Base-by-base conservation (phyloP, 2,329 filamentous ascomycete species). In the Colletotrichum lentis region DNA sequence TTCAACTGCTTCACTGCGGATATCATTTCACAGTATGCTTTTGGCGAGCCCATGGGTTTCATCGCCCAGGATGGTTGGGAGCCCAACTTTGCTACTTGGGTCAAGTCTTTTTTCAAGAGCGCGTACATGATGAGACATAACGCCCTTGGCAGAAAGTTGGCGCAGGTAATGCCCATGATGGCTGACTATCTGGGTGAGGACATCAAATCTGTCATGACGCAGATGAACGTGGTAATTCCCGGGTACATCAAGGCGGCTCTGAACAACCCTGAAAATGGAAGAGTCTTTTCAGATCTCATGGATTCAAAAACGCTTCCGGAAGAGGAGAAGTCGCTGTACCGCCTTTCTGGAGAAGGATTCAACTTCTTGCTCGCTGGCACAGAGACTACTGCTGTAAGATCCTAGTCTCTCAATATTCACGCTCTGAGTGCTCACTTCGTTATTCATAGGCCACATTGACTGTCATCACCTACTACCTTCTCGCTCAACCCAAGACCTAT, bases 361-460 rank as follows among this genome's bases (percentile, higher is more conserved):
- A 67, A 66, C 57, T 69, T 88, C 67, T 81, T 89, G 55, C 76
- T 87, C 0, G 87, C 86, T 0, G 86, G 86, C 1, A 79, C 86
- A 5, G 87, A 89, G 65, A 82, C 80, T 5, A 81, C 80, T 27
- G 77, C 76, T 1, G 77, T 68, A 53, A 50, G 65, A 54, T 44
- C 10, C 27, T 12, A 27, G 12, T 12, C 3, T 8, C 27, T n/a
- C 16, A 7, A 11, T 27, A 14, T 16, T 0, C 2, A 10, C 7
- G 16, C 6, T 11, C 5, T 18, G 8, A 1, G 44, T 52, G 22
- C 55, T 68, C 24, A 68, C 49, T 8, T 22, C 1, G 7, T 27
- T 10, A 6, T 20, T 1, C 20, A 7, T 22, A 68, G 65, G 65
- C 76, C 74, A 69, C 66, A 27, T 62, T 81, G 46, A 71, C 73